Evolutionary conservation across 257 asterid species (phyloP), one percentile per base, ranked within the genome.

Genomic region (Ilex aquifolium): DNA sequence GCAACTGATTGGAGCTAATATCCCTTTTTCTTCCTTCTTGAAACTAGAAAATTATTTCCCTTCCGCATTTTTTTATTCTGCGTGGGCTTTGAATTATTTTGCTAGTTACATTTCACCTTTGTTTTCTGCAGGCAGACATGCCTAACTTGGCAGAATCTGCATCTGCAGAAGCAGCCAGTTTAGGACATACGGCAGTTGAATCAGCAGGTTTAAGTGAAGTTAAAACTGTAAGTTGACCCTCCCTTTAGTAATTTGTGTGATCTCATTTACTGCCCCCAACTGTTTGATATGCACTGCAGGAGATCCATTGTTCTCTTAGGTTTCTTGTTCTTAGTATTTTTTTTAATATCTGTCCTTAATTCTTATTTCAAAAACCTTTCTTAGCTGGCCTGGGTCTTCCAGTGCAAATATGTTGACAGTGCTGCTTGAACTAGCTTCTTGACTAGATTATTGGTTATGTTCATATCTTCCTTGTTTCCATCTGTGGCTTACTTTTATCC

Each of bases 101-200:
- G 3, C 40, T n/a, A 44, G 13, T 55, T 46, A 21, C 17, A n/a
- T 49, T 5, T 30, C 31, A 39, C 3, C 46, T 56, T 50, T 30
- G 11, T 40, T 32, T 32, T 61, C n/a, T 75, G 57, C 88, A 87
- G 95, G 79, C 66, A 17, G 77, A 51, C 60, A 72, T 60, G 58
- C 53, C 62, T 21, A 66, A 66, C 71, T 52, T 69, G 53, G 61
- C 69, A 60, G 56, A 67, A 59, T 63, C 87, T 71, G 72, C 80
- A 67, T 73, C 74, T n/a, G 76, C 68, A 21, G 88, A 71, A 46
- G 57, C 60, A 57, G 73, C 82, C 68, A 72, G 70, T 67, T 54
- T 40, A 66, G 74, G 66, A 59, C 77, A 67, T 49, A 76, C 61
- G 64, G 44, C 56, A 67, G 49, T 51, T 59, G 76, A 63, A 36